Conservation (phyloP, 2,329 filamentous ascomycete genomes). For the Pseudodiploospora longispora region DNA sequence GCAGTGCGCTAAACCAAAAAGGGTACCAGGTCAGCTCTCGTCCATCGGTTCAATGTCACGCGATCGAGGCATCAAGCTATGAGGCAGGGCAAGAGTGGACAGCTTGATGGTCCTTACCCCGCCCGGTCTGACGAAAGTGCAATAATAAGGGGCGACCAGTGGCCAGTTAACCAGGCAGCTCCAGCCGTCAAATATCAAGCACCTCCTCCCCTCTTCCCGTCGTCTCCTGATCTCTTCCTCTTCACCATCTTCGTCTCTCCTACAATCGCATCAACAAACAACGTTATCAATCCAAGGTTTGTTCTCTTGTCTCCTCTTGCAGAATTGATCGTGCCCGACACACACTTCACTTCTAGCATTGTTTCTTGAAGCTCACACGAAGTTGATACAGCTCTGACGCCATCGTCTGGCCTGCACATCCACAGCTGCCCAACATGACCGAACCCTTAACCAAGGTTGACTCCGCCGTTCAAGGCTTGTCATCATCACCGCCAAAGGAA, state of each 20-base stretch:
- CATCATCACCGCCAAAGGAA: slow-evolving; percentile 59
- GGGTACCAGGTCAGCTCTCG: slow-evolving; percentile 7
- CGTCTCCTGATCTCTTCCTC: slow-evolving; percentile 17
- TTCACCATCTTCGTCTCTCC: slow-evolving; percentile 16
- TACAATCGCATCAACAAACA: slow-evolving; percentile 12
- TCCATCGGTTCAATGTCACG: slow-evolving; percentile 9
- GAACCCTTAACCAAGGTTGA: slow-evolving; percentile 77
- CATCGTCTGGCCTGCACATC: slow-evolving; percentile 7
- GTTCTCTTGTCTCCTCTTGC: background rate
- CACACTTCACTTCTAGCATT: background rate
- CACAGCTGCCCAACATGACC: slow-evolving; percentile 24
- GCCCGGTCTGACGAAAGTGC: slow-evolving; percentile 35
- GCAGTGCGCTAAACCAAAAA: slow-evolving; percentile 6
- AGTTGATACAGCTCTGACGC: slow-evolving; percentile 1
- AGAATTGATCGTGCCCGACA: background rate
- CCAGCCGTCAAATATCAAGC: slow-evolving; percentile 23
- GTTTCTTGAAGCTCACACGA: background rate
- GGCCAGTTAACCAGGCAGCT: slow-evolving; percentile 9
- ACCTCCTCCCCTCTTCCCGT: slow-evolving; percentile 21
- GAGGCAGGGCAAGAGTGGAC: background rate
- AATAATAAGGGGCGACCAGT: slow-evolving; percentile 13
- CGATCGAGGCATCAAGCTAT: slow-evolving; percentile 3
- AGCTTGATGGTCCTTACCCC: slow-evolving; percentile 27
- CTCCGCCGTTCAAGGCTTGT: slow-evolving; percentile 77
- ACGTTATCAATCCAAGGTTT: background rate